These are phyloP conservation scores for Leccinum sublutescens DNA, from an alignment of 768 basidiomycete species.

Conservation along the genomic window DNA sequence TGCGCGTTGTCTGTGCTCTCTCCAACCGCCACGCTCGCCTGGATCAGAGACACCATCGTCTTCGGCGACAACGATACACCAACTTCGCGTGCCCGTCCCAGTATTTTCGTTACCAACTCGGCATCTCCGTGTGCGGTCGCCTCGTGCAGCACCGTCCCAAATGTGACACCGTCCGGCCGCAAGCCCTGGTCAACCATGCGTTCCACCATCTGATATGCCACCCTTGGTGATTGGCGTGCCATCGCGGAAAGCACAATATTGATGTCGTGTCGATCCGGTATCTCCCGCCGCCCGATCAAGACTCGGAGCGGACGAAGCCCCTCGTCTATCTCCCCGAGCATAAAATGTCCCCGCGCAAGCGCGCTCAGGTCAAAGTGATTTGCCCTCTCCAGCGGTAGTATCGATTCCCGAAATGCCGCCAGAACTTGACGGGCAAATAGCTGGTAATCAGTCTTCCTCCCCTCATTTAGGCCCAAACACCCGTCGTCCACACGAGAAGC, in stretches of 20 bases:
- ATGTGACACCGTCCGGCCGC: conserved; percentile 51
- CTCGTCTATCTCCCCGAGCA: conserved; percentile 46
- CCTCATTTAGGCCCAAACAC: conserved; percentile 1
- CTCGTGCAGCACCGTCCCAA: conserved; percentile 61
- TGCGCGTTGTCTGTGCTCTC: conserved; percentile 26
- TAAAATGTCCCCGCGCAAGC: conserved; percentile 60
- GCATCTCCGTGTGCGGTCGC: conserved; percentile 47
- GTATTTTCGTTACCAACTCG: conserved; percentile 43
- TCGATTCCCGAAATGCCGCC: conserved; percentile 39
- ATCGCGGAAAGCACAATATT: conserved; percentile 60
- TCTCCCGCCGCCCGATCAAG: conserved; percentile 46
- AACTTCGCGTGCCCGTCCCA: conserved; percentile 37
- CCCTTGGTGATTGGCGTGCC: conserved; percentile 46
- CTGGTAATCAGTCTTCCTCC: conserved; percentile 13
- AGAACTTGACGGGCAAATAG: conserved; percentile 48
- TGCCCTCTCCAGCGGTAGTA: conserved; percentile 47
- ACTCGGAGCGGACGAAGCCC: conserved; percentile 49
- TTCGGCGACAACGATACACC: conserved; percentile 44
- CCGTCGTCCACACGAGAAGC: not conserved
- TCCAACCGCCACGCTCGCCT: conserved; percentile 34
- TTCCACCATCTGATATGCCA: conserved; percentile 47
- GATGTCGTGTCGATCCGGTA: conserved; percentile 62
- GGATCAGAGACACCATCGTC: conserved; percentile 49
- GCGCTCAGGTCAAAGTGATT: conserved; percentile 54
- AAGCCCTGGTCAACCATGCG: conserved; percentile 50